phyloP scores from a whole-genome alignment of 2,329 filamentous ascomycete genomes.

The Penicillium olsonii region DNA sequence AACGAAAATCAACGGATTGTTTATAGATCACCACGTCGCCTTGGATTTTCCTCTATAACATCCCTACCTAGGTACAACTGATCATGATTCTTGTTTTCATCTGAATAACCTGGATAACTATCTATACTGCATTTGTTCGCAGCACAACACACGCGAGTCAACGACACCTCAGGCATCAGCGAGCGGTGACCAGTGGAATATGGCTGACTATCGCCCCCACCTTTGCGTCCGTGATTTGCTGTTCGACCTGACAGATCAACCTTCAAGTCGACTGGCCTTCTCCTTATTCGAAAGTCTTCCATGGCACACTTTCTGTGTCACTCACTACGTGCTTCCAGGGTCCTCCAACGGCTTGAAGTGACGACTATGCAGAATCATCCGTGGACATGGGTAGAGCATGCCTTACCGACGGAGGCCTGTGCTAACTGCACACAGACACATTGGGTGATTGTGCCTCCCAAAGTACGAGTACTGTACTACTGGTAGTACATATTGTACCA shows the following conservation, averaged over 20 bases:
- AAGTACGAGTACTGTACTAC: too few relatives aligned
- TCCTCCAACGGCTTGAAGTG: not conserved
- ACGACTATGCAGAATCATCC: not conserved
- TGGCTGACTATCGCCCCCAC: not conserved
- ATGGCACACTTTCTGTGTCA: not conserved
- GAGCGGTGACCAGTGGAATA: constrained; percentile 7
- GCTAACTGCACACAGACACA: constrained; percentile 3
- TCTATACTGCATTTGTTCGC: too few relatives aligned
- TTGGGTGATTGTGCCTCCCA: not conserved
- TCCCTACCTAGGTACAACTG: too few relatives aligned
- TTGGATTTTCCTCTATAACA: too few relatives aligned
- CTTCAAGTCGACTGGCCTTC: not conserved
- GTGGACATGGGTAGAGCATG: not conserved
- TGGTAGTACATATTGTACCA: constrained; percentile 6
- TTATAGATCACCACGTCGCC: not conserved
- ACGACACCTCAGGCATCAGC: constrained; percentile 12
- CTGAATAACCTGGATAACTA: not conserved
- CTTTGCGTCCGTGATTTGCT: too few relatives aligned
- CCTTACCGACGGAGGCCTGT: not conserved
- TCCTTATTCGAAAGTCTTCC: not conserved
- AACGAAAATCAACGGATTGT: constrained; percentile 7
- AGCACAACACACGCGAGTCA: too few relatives aligned
- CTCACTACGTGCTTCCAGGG: not conserved
- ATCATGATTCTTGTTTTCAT: too few relatives aligned
- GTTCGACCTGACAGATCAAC: not conserved